phyloP scores from a whole-genome alignment of 208 protist species.

The Acanthamoeba castellanii region DNA sequence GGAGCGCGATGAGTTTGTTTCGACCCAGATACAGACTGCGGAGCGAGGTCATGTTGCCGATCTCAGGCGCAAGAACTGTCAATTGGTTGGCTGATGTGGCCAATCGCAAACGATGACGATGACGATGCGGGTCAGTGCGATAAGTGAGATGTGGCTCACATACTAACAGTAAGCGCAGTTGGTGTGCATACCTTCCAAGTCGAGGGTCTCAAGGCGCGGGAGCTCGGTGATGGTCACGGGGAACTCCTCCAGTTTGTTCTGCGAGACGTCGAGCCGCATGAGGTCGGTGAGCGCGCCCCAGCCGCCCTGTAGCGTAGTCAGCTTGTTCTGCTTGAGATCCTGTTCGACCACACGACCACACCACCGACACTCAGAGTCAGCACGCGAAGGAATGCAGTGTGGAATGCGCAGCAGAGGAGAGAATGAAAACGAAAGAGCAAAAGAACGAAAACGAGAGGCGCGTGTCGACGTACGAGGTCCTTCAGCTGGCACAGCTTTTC shows the following conservation, averaged over 20 bases:
- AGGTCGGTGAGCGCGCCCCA: conserved; percentile 43
- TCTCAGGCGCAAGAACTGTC: conserved; percentile 69
- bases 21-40: conserved; percentile 80
- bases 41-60: conserved; percentile 72
- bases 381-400: not conserved
- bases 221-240: conserved; percentile 55
- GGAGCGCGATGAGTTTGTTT: conserved; percentile 53
- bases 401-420: not conserved
- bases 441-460: not conserved
- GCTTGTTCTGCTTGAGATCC: conserved; percentile 72
- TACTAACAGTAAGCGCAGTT: not conserved
- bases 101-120: too few species aligned
- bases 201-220: conserved; percentile 54
- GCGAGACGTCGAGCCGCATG: conserved; percentile 52
- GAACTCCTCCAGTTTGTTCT: conserved; percentile 53
- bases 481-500: conserved; percentile 61
- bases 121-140: too few species aligned
- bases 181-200: conserved; percentile 48
- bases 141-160: too few species aligned
- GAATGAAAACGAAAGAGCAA: not conserved
- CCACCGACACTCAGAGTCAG: not conserved
- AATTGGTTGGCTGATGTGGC: conserved; percentile 45
- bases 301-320: not conserved
- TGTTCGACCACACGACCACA: not conserved
- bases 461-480: not conserved